Conservation (phyloP, 2,329 filamentous ascomycete species). For the Herpotrichia juniperi region DNA sequence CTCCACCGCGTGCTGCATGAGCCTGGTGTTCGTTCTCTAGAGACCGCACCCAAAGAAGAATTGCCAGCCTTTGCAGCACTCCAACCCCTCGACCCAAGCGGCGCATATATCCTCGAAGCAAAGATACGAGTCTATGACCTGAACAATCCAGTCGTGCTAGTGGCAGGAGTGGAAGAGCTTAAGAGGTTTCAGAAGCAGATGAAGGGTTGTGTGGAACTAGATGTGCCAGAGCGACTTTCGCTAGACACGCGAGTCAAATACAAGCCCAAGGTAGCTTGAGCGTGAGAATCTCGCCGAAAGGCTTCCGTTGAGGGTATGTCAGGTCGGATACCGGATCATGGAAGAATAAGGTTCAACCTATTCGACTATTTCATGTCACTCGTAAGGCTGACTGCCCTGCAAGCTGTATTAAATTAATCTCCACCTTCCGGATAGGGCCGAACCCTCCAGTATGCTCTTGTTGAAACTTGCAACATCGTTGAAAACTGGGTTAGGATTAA, state of each 20-base stretch:
- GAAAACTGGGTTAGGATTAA: background rate
- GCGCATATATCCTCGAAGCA: constrained; percentile 64
- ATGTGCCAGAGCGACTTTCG: constrained; percentile 62
- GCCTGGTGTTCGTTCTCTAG: constrained; percentile 45
- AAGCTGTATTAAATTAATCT: background rate
- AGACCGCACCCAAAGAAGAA: constrained; percentile 37
- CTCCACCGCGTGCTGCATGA: constrained; percentile 61
- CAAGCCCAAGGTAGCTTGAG: constrained; percentile 23
- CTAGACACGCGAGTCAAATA: constrained; percentile 66
- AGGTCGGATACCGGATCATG: background rate
- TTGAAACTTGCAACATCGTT: background rate
- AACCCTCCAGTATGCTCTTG: background rate
- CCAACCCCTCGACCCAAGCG: constrained; percentile 60
- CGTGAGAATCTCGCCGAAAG: constrained; percentile 20
- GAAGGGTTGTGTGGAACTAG: constrained; percentile 63
- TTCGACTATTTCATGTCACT: background rate
- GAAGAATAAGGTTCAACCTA: background rate
- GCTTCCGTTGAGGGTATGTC: background rate
- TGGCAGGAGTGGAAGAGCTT: constrained; percentile 61
- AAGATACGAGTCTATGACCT: constrained; percentile 63
- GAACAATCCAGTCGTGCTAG: constrained; percentile 60
- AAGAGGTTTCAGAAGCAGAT: constrained; percentile 61
- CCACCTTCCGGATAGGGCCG: background rate
- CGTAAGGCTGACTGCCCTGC: background rate
- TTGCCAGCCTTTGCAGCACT: constrained; percentile 55